A percentile compares a stretch with the other conserved stretches of the same genome.
Conservation (phyloP, 768 basidiomycete species). For the Suillus placidus region DNA sequence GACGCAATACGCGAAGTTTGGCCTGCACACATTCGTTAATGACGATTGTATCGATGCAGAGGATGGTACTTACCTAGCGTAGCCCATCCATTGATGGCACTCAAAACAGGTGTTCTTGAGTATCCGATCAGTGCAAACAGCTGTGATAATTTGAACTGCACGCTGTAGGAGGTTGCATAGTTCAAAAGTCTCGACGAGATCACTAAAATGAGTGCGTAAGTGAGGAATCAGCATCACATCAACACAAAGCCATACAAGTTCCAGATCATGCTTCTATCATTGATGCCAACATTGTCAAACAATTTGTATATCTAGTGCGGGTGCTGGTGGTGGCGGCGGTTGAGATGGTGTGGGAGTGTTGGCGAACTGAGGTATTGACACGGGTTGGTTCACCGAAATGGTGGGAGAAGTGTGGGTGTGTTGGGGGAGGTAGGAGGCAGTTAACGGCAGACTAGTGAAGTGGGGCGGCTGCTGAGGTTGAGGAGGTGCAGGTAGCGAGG, state of each 20-base stretch:
- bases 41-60: not conserved
- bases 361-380: conserved; percentile 23
- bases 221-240: no score
- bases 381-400: conserved; percentile 22
- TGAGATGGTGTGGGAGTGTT: conserved; percentile 6
- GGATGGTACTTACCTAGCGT: conserved; percentile 24
- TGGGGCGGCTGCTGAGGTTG: conserved; percentile 17
- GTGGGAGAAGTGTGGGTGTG: conserved; percentile 15
- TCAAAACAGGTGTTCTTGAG: conserved; percentile 30
- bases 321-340: conserved; percentile 3
- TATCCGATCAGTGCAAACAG: conserved; percentile 13
- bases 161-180: no score
- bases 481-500: conserved; percentile 16
- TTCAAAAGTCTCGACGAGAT: no score
- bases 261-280: no score
- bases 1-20: conserved; percentile 29
- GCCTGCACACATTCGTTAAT: conserved; percentile 18
- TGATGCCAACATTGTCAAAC: no score
- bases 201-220: no score
- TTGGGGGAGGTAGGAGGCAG: conserved; percentile 19
- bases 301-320: no score
- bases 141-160: no score
- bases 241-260: no score
- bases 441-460: conserved; percentile 12
- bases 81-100: conserved; percentile 32